Conservation (phyloP, 2,329 filamentous ascomycete species). For the Talaromyces sp. region DNA sequence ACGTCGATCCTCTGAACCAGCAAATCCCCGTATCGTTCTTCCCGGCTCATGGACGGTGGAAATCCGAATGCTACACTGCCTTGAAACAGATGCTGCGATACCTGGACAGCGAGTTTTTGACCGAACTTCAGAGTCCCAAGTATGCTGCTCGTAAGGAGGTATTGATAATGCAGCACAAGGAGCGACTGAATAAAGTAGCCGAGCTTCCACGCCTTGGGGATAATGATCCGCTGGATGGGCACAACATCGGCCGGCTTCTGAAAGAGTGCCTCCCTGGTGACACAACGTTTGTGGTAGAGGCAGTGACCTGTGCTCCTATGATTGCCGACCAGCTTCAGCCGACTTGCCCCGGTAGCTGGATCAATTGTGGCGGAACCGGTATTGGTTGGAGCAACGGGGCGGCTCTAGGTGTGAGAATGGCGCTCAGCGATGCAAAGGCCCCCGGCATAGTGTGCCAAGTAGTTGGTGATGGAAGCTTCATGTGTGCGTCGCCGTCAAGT, state of each 20-base stretch:
- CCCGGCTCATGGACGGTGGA: constrained; percentile 54
- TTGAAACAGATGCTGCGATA: constrained; percentile 60
- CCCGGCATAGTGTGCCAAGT: constrained; percentile 6
- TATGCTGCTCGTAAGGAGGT: neutral
- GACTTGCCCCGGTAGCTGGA: neutral
- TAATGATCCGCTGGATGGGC: neutral
- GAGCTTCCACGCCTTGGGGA: constrained; percentile 1
- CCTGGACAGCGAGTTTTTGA: constrained; percentile 39
- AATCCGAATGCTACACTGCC: constrained; percentile 54
- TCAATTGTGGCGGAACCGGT: constrained; percentile 1
- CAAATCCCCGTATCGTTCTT: constrained; percentile 66
- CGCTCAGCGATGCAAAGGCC: neutral
- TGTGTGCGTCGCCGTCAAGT: constrained; percentile 1
- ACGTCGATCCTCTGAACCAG: constrained; percentile 58
- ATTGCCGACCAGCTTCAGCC: constrained; percentile 5
- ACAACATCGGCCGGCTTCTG: constrained; percentile 1
- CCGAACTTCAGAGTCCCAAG: neutral
- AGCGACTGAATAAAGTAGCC: neutral
- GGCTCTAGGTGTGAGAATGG: constrained; percentile 1
- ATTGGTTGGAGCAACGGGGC: constrained; percentile 5
- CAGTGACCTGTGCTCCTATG: neutral
- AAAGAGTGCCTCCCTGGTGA: constrained; percentile 3
- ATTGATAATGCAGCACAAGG: neutral
- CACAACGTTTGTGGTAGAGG: constrained; percentile 6
- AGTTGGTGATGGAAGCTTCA: constrained; percentile 9